These are phyloP conservation scores for Phytopythium mirpurense DNA, from an alignment of 352 stramenopile genomes.

Conservation along the genomic window DNA sequence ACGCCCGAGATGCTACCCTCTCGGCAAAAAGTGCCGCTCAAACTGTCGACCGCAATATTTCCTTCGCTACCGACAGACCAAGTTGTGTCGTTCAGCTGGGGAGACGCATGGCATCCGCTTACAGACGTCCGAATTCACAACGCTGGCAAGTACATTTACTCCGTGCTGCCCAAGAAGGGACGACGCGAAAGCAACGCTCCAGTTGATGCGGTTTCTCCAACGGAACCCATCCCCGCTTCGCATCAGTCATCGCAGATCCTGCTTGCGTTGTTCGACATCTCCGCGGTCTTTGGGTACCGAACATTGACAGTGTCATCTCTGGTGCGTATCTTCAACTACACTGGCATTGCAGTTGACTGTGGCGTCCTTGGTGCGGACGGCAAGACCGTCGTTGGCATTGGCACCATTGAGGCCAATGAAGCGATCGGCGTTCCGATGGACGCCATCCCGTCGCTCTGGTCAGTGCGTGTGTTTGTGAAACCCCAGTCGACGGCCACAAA, in stretches of 20 bases:
- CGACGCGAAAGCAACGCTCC: conserved; percentile 10
- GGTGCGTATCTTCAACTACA: conserved; percentile 76
- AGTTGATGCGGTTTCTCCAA: not conserved
- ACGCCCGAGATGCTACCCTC: conserved; percentile 40
- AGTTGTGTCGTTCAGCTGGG: conserved; percentile 72
- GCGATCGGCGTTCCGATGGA: conserved; percentile 65
- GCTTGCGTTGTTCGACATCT: conserved; percentile 74
- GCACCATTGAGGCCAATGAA: conserved; percentile 54
- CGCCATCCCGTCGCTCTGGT: conserved; percentile 45
- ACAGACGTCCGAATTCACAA: conserved; percentile 76
- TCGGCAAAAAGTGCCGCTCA: conserved; percentile 55
- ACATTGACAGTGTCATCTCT: conserved; percentile 80
- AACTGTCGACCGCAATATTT: conserved; percentile 66
- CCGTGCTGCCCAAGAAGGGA: conserved; percentile 32
- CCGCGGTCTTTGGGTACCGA: conserved; percentile 53
- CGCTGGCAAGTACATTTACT: conserved; percentile 74
- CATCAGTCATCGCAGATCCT: conserved; percentile 19
- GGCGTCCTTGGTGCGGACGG: conserved; percentile 52
- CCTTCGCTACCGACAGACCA: conserved; percentile 65
- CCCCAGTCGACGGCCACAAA: conserved; percentile 22
- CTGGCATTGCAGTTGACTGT: conserved; percentile 46
- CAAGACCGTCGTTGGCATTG: conserved; percentile 51
- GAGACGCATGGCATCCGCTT: conserved; percentile 63
- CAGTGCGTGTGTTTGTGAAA: conserved; percentile 59
- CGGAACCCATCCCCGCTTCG: not conserved